These are phyloP conservation scores for Fraxinus floribunda DNA, from an alignment of 305 asterid species.

Conservation along the genomic window DNA sequence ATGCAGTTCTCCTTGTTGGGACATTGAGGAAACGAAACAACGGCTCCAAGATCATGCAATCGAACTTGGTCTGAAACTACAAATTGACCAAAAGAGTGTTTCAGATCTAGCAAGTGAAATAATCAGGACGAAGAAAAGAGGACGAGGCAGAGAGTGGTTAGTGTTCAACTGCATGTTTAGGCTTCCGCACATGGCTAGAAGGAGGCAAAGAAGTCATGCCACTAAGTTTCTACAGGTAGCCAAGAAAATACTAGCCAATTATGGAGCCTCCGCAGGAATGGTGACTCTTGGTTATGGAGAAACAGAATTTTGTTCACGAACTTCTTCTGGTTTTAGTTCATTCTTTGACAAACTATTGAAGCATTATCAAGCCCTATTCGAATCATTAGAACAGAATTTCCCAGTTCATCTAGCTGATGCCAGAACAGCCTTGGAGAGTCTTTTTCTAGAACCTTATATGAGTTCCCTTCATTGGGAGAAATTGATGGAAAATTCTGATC, in stretches of 20 bases:
- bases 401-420: slow-evolving; percentile 67
- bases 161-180: slow-evolving; percentile 73
- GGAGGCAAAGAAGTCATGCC: slow-evolving; percentile 34
- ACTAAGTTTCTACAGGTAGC: slow-evolving; percentile 45
- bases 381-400: slow-evolving; percentile 59
- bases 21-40: slow-evolving; percentile 50
- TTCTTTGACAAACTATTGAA: slow-evolving; percentile 42
- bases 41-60: slow-evolving; percentile 51
- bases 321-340: slow-evolving; percentile 28
- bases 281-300: slow-evolving; percentile 69
- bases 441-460: slow-evolving; percentile 59
- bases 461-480: slow-evolving; percentile 53
- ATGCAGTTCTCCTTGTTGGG: slow-evolving; percentile 27
- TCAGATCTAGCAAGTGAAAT: slow-evolving; percentile 40
- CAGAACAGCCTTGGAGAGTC: slow-evolving; percentile 59
- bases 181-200: slow-evolving; percentile 70
- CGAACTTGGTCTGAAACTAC: slow-evolving; percentile 38
- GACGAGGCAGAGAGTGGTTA: slow-evolving; percentile 43
- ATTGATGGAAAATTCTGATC: background rate
- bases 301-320: slow-evolving; percentile 27
- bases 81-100: slow-evolving; percentile 42
- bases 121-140: slow-evolving; percentile 32
- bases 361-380: slow-evolving; percentile 55
- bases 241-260: slow-evolving; percentile 31
- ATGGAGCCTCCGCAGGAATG: slow-evolving; percentile 37